A percentile compares a stretch with the other conserved stretches of the same genome.
phyloP scores from a whole-genome alignment of 495 filamentous ascomycete genomes.

The Collariella sp. region DNA sequence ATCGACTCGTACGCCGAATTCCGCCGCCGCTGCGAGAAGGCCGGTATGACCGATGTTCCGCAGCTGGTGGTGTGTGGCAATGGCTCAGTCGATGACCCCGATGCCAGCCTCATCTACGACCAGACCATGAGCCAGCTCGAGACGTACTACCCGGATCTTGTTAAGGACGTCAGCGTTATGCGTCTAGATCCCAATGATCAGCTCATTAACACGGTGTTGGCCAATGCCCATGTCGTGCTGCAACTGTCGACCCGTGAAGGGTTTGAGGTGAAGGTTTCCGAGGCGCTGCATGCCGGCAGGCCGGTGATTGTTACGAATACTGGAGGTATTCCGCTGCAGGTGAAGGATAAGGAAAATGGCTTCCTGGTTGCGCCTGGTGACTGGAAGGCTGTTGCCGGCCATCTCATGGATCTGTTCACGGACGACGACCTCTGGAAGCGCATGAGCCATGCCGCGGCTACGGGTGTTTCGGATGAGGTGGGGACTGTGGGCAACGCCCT shows the following conservation, averaged over 20 bases:
- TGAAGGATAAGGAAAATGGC: constrained; percentile 63
- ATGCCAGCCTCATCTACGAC: constrained; percentile 66
- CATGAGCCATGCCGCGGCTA: constrained; percentile 59
- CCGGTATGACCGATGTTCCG: constrained; percentile 43
- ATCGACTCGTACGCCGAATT: constrained; percentile 72
- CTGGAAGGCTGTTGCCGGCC: constrained; percentile 59
- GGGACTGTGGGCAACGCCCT: constrained; percentile 74
- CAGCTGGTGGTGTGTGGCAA: constrained; percentile 73
- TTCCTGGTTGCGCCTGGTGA: constrained; percentile 71
- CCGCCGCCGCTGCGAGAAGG: constrained; percentile 47
- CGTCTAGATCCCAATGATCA: constrained; percentile 73
- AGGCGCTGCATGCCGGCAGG: constrained; percentile 76
- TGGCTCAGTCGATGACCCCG: constrained; percentile 78
- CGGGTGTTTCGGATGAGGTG: constrained; percentile 71
- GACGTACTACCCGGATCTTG: constrained; percentile 39
- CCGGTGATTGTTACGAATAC: constrained; percentile 72
- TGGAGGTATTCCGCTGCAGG: constrained; percentile 76
- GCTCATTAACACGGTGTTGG: constrained; percentile 70
- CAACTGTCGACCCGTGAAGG: constrained; percentile 80
- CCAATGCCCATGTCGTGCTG: constrained; percentile 61
- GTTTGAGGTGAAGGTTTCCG: constrained; percentile 85
- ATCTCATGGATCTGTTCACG: constrained; percentile 62
- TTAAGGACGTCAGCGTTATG: constrained; percentile 61
- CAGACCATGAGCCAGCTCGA: constrained; percentile 59
- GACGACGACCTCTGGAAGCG: constrained; percentile 52